Evolutionary conservation across 495 filamentous ascomycete species (phyloP).

Genomic region (Alectoria sarmentosa): DNA sequence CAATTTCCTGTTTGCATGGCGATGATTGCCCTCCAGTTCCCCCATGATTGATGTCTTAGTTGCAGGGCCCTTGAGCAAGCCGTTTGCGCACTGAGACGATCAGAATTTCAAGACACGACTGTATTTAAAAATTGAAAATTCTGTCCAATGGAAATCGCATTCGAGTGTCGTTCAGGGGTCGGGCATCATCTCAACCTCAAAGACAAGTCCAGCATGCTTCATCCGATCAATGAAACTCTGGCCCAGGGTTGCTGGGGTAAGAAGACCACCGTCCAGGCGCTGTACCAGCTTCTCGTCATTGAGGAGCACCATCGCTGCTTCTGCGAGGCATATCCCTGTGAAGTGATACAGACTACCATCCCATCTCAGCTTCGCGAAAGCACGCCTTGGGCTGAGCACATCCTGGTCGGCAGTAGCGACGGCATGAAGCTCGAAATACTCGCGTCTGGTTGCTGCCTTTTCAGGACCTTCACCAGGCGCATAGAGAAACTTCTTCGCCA

Average conservation of each 20-base stretch:
- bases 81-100: not conserved
- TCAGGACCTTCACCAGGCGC: slow-evolving; percentile 63
- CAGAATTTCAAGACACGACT: not conserved
- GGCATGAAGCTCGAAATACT: slow-evolving; percentile 57
- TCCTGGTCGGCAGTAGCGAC: slow-evolving; percentile 56
- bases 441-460: slow-evolving; percentile 47
- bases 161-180: not conserved
- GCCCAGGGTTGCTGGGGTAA: slow-evolving; percentile 79
- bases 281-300: slow-evolving; percentile 51
- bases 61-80: not conserved
- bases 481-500: slow-evolving; percentile 47
- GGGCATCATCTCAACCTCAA: slow-evolving; percentile 23
- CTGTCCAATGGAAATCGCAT: not conserved
- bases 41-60: not conserved
- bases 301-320: slow-evolving; percentile 66
- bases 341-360: slow-evolving; percentile 60
- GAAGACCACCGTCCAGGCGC: slow-evolving; percentile 59
- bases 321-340: slow-evolving; percentile 58
- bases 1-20: not conserved
- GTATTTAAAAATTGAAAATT: not conserved
- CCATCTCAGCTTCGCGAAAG: slow-evolving; percentile 51
- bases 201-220: slow-evolving; percentile 34
- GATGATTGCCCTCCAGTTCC: not conserved
- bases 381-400: slow-evolving; percentile 39
- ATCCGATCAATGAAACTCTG: slow-evolving; percentile 68